Percentiles rank a stretch among this genome's conserved stretches.
Conservation (phyloP, 257 asterid species). For the Petrea volubilis region DNA sequence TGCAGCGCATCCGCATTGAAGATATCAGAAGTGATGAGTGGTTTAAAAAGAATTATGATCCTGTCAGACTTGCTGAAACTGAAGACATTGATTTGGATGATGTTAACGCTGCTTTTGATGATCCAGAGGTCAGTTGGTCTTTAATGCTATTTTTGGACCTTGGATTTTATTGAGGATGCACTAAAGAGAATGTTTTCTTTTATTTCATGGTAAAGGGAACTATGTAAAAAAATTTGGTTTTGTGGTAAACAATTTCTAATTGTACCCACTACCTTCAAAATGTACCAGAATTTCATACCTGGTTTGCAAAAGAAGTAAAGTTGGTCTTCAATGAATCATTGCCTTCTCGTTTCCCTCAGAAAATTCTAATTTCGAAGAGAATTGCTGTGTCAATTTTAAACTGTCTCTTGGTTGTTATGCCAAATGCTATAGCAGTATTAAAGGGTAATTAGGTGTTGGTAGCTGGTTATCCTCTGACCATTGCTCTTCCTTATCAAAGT, state of each 20-base stretch:
- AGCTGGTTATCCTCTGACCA: background rate
- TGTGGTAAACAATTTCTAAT: background rate
- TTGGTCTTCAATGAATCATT: background rate
- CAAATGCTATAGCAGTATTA: background rate
- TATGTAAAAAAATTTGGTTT: background rate
- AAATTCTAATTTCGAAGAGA: background rate
- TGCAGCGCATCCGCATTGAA: constrained; percentile 88
- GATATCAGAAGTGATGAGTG: constrained; percentile 92
- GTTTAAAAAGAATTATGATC: constrained; percentile 78
- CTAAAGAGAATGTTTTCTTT: background rate
- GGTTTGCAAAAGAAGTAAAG: background rate
- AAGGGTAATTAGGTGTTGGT: background rate
- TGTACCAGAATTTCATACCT: background rate
- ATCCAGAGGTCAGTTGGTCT: constrained; percentile 76
- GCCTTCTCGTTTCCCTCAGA: background rate
- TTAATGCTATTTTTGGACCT: constrained; percentile 1
- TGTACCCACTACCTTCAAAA: background rate
- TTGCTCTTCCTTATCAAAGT: constrained; percentile 1
- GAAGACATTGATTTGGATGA: constrained; percentile 96
- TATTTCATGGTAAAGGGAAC: background rate
- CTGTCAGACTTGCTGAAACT: constrained; percentile 66
- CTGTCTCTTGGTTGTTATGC: background rate
- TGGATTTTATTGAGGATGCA: constrained; percentile 4
- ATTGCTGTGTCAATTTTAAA: background rate
- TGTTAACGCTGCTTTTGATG: constrained; percentile 95